phyloP scores from a whole-genome alignment of 768 basidiomycete genomes.

The Rhizopogon rudus region DNA sequence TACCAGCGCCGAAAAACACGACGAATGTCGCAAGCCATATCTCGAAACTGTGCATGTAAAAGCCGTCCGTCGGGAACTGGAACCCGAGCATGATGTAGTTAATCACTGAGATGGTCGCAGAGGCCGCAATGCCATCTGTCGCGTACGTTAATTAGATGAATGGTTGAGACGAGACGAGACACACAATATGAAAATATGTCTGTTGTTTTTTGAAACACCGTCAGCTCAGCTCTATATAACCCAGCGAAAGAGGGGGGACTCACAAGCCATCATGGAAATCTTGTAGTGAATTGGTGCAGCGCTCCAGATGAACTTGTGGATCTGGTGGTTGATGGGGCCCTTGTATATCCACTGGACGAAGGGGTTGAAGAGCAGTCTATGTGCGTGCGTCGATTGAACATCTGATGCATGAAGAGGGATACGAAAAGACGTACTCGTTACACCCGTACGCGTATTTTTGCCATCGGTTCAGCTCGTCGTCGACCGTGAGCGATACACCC shows the following conservation, averaged over 20 bases:
- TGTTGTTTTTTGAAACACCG: conserved; percentile 4
- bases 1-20: conserved; percentile 76
- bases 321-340: conserved; percentile 82
- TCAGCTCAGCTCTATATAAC: neutral
- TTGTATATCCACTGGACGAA: conserved; percentile 68
- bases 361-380: conserved; percentile 84
- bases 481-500: conserved; percentile 83
- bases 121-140: conserved; percentile 53
- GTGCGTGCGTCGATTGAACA: conserved; percentile 42
- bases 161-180: conserved; percentile 12
- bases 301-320: conserved; percentile 75
- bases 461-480: conserved; percentile 91
- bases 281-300: conserved; percentile 79
- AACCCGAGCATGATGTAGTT: conserved; percentile 77
- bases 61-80: conserved; percentile 66
- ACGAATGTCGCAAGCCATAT: conserved; percentile 73
- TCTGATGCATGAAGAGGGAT: conserved; percentile 11
- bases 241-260: conserved; percentile 13
- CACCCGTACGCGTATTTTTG: conserved; percentile 81
- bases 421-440: conserved; percentile 38
- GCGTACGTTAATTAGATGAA: neutral
- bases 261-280: conserved; percentile 54
- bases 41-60: conserved; percentile 76
- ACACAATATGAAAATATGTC: conserved; percentile 51
- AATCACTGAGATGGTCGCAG: conserved; percentile 60